Percentiles rank a stretch among this genome's conserved stretches.
These are phyloP conservation scores for Candida silvatica DNA, from an alignment of 805 yeast species.

Conservation along the genomic window DNA sequence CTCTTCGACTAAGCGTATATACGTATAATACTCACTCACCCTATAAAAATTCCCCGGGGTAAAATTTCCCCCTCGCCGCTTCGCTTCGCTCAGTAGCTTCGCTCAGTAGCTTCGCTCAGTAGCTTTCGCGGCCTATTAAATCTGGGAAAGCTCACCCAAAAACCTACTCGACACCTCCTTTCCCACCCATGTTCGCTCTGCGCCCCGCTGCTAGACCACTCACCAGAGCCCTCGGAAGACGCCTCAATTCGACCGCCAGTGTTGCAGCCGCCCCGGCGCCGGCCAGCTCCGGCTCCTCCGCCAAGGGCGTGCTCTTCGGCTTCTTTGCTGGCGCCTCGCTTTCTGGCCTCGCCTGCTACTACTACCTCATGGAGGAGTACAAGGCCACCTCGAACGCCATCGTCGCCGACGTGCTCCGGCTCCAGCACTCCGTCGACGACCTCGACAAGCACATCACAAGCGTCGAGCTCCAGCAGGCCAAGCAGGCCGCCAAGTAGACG, in stretches of 20 bases:
- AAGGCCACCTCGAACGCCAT: slow-evolving; percentile 64
- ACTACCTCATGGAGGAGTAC: slow-evolving; percentile 71
- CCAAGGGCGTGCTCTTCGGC: slow-evolving; percentile 51
- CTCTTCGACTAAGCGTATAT: slow-evolving; percentile 75
- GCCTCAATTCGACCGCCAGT: background rate
- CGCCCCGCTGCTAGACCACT: no score
- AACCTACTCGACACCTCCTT: slow-evolving; percentile 13
- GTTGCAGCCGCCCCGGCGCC: background rate
- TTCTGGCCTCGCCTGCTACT: slow-evolving; percentile 72
- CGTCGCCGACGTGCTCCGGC: slow-evolving; percentile 62
- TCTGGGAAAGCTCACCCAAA: no score
- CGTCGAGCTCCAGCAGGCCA: slow-evolving; percentile 1
- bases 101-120: no score
- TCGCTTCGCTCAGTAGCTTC: no score
- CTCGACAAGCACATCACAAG: slow-evolving; percentile 55
- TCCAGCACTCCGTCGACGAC: slow-evolving; percentile 58
- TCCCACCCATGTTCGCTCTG: slow-evolving; percentile 10
- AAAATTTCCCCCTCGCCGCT: no score
- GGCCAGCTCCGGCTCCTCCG: slow-evolving; percentile 10
- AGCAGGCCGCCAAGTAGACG: background rate
- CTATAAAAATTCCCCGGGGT: no score
- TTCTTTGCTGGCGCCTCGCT: slow-evolving; percentile 68
- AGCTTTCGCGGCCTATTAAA: background rate
- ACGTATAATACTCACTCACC: background rate
- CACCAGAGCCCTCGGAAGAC: no score